Evolutionary conservation across 192 early-diverging fungal species (phyloP).

Genomic region (Backusella luteola): DNA sequence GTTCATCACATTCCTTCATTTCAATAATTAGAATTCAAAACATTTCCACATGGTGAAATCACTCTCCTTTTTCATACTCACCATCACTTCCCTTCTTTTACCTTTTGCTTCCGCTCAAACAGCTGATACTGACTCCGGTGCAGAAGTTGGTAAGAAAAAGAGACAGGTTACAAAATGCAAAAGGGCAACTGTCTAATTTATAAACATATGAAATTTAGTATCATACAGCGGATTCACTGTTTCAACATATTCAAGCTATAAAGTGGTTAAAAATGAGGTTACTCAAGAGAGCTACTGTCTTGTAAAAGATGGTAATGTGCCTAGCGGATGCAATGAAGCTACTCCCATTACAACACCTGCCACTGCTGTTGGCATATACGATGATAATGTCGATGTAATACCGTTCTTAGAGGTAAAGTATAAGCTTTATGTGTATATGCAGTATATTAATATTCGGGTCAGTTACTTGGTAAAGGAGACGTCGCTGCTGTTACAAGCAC

Average conservation of each 20-base stretch:
- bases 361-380: not conserved
- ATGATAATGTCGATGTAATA: not conserved
- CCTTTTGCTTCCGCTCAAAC: not conserved
- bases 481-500: not conserved
- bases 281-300: not conserved
- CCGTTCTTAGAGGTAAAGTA: conserved; percentile 1
- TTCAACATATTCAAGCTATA: not conserved
- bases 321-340: not conserved
- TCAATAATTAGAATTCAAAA: not conserved
- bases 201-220: not conserved
- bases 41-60: not conserved
- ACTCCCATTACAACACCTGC: not conserved
- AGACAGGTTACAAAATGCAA: not conserved
- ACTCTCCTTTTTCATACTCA: not conserved
- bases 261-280: not conserved
- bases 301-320: not conserved
- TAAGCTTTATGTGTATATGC: not conserved
- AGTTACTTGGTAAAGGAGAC: not conserved
- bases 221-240: not conserved
- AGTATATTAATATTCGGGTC: not conserved
- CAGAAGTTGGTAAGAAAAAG: not conserved
- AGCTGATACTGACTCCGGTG: not conserved
- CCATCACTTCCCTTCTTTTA: conserved; percentile 2
- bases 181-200: not conserved
- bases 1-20: conserved; percentile 6